These are phyloP conservation scores for Physcomitrellopsis africana DNA, from an alignment of 225 moss, liverwort and hornwort species.

Conservation along the genomic window DNA sequence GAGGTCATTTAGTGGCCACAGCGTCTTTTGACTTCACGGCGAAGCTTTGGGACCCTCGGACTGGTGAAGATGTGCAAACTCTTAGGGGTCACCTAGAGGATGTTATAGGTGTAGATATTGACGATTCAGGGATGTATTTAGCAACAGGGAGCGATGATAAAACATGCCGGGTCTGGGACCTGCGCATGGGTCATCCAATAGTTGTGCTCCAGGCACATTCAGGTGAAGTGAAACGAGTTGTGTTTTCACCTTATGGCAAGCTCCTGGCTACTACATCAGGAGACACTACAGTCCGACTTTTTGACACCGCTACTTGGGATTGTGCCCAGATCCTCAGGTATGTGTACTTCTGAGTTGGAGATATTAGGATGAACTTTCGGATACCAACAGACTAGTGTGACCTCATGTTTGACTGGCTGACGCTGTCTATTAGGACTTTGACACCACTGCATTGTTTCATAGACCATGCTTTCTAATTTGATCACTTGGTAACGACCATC, in stretches of 20 bases:
- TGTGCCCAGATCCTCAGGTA: slow-evolving; percentile 90
- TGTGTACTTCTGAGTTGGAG: neutral
- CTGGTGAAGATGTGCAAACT: slow-evolving; percentile 92
- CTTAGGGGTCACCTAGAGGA: slow-evolving; percentile 93
- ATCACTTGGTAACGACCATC: neutral
- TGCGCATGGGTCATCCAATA: slow-evolving; percentile 88
- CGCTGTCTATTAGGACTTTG: neutral
- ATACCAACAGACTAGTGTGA: too few relatives aligned
- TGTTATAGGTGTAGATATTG: slow-evolving; percentile 98
- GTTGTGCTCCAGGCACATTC: slow-evolving; percentile 82
- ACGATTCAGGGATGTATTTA: slow-evolving; percentile 89
- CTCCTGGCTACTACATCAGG: slow-evolving; percentile 96
- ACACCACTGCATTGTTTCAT: neutral
- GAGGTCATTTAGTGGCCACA: slow-evolving; percentile 90
- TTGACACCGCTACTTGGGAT: slow-evolving; percentile 82
- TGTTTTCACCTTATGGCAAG: slow-evolving; percentile 95
- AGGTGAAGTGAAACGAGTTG: slow-evolving; percentile 95
- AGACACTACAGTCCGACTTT: slow-evolving; percentile 93
- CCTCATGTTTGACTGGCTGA: too few relatives aligned
- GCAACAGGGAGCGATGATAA: slow-evolving; percentile 99
- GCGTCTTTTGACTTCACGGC: slow-evolving; percentile 99
- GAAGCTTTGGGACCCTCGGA: slow-evolving; percentile 96
- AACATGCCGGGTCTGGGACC: slow-evolving; percentile 96
- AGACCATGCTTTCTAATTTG: neutral
- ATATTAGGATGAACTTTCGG: neutral